Evolutionary conservation across 2,329 filamentous ascomycete genomes (phyloP).

Genomic region (Trichophyton rubrum): DNA sequence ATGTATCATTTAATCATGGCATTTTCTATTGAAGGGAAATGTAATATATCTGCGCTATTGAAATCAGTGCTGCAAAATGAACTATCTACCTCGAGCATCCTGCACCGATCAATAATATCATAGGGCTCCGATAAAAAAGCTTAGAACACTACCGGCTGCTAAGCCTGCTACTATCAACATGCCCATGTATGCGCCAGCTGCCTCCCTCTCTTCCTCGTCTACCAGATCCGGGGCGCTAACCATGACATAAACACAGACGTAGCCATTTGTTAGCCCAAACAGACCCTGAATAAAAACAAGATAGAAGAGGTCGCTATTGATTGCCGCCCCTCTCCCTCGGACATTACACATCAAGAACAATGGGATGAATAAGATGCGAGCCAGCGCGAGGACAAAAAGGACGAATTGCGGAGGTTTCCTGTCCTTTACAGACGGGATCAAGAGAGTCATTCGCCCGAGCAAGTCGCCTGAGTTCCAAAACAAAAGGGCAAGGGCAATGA

Average conservation of each 20-base stretch:
- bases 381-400: slow-evolving; percentile 55
- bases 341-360: slow-evolving; percentile 87
- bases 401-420: slow-evolving; percentile 51
- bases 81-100: neutral
- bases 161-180: slow-evolving; percentile 76
- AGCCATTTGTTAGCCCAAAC: slow-evolving; percentile 80
- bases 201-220: slow-evolving; percentile 68
- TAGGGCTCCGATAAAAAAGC: slow-evolving; percentile 51
- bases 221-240: slow-evolving; percentile 79
- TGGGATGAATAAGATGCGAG: slow-evolving; percentile 60
- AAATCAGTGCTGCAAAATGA: neutral
- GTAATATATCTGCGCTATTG: no score
- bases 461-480: slow-evolving; percentile 91
- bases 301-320: slow-evolving; percentile 80
- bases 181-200: slow-evolving; percentile 87
- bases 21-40: neutral
- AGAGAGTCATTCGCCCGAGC: slow-evolving; percentile 57
- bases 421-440: slow-evolving; percentile 40
- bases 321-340: slow-evolving; percentile 56
- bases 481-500: slow-evolving; percentile 82
- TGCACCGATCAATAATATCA: neutral
- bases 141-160: slow-evolving; percentile 73
- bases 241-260: slow-evolving; percentile 78
- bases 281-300: slow-evolving; percentile 67
- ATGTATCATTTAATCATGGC: neutral